Base-by-base conservation (phyloP, 2,329 filamentous ascomycete genomes). In the Talaromyces piceae region DNA sequence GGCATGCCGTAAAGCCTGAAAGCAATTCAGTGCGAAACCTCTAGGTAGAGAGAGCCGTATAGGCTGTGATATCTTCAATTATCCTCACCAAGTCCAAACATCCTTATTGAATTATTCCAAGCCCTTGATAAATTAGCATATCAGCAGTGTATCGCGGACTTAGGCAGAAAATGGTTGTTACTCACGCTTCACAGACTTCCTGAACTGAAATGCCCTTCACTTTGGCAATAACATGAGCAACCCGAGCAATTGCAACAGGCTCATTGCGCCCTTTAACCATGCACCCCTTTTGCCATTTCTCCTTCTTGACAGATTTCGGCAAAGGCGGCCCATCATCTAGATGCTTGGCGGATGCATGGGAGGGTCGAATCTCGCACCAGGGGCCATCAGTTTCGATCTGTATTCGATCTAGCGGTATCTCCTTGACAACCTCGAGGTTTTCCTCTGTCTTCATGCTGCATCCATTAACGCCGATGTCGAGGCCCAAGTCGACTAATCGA, bases 381-480 rank as follows among this genome's bases (percentile, higher is more conserved):
- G 93, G 93, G 2, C 93, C 93, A 66, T 98, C 93, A 0, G 93
- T 98, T 76, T 98, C 93, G 45, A 98, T 82, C 79, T 97, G 94
- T 49, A 98, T 69, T 44, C 84, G 74, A 51, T 91, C 83, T 9
- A 98, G 73, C 9, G 84, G 86, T 33, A 97, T 82, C 54, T 85
- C 80, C 56, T 79, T 82, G 9, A 96, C 89, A 2, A 96, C 91
- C 12, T 80, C 84, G 37, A 95, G 81, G 61, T 97, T 98, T 65
- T 95, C 89, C 9, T 79, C 84, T 5, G 89, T 97, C 77, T 97
- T 98, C 75, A 98, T 81, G 62, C 88, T 94, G 69, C 93, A 98
- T 4, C 93, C 93, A 64, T 98, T 98, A 54, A 96, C 82, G n/a
- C 93, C 91, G 54, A 98, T 84, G 69, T 95, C 86, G 49, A 96